These are phyloP conservation scores for Tricholoma sp. DNA, from an alignment of 768 basidiomycete genomes.

Conservation along the genomic window DNA sequence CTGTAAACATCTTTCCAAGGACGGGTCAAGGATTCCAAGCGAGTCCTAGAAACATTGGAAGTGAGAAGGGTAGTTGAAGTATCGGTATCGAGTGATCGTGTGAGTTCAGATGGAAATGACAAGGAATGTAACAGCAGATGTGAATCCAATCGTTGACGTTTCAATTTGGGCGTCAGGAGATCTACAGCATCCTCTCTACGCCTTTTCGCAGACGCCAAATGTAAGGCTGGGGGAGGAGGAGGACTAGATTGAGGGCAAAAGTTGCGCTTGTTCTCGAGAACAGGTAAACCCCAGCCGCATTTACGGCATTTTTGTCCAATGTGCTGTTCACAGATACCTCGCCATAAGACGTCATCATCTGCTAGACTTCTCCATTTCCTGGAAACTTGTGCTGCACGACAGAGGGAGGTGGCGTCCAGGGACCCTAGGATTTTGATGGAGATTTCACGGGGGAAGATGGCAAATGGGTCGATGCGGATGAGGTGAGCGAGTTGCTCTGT, in stretches of 20 bases:
- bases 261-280: conserved; percentile 71
- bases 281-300: conserved; percentile 95
- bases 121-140: conserved; percentile 6
- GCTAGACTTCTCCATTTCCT: conserved; percentile 82
- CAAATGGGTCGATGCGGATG: conserved; percentile 94
- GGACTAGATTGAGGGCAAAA: conserved; percentile 31
- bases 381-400: conserved; percentile 89
- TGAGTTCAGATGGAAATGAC: conserved; percentile 9
- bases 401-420: conserved; percentile 90
- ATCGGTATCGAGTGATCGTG: conserved; percentile 5
- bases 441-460: conserved; percentile 86
- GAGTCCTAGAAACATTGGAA: conserved; percentile 22
- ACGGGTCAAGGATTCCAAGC: conserved; percentile 50
- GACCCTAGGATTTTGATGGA: conserved; percentile 80
- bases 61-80: conserved; percentile 22
- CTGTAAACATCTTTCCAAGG: conserved; percentile 99
- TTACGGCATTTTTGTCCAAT: conserved; percentile 95
- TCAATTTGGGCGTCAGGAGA: conserved; percentile 32
- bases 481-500: conserved; percentile 88
- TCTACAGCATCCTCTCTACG: conserved; percentile 22
- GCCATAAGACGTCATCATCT: conserved; percentile 95
- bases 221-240: conserved; percentile 5
- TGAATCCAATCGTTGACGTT: conserved; percentile 44
- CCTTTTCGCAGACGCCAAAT: conserved; percentile 29
- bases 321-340: conserved; percentile 95